Evolutionary conservation across 495 filamentous ascomycete species (phyloP).

Genomic region (Aspergillus heteromorphus): DNA sequence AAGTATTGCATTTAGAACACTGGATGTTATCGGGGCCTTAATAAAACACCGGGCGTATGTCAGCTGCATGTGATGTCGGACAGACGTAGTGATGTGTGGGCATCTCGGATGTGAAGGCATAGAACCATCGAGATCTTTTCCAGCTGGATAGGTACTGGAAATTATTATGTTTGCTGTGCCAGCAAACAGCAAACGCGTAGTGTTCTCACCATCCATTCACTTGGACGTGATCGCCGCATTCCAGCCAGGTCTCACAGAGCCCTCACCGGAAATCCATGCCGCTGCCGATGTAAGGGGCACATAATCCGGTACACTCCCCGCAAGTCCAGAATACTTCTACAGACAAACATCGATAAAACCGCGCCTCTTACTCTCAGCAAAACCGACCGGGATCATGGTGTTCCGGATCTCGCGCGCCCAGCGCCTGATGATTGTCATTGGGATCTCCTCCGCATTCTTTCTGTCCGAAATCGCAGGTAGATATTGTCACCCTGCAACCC

Average conservation of each 20-base stretch:
- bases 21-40: not conserved
- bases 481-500: constrained; percentile 2
- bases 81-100: not conserved
- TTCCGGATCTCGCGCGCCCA: constrained; percentile 30
- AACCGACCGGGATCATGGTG: constrained; percentile 16
- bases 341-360: not conserved
- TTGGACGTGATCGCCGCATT: constrained; percentile 5
- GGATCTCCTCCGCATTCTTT: constrained; percentile 48
- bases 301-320: not conserved
- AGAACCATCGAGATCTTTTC: not conserved
- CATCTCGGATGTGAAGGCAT: not conserved
- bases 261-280: not conserved
- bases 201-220: not conserved
- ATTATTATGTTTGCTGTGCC: not conserved
- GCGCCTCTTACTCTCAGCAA: not conserved
- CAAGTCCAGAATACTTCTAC: not conserved
- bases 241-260: constrained; percentile 6
- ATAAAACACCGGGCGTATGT: not conserved
- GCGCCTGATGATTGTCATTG: constrained; percentile 42
- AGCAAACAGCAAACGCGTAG: no score
- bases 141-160: not conserved
- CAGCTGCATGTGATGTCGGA: constrained; percentile 4
- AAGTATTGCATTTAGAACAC: not conserved
- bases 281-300: not conserved
- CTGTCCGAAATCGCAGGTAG: constrained; percentile 45